phyloP scores from a whole-genome alignment of 1,284 basidiomycete genomes.

The Ustilago cynodontis region DNA sequence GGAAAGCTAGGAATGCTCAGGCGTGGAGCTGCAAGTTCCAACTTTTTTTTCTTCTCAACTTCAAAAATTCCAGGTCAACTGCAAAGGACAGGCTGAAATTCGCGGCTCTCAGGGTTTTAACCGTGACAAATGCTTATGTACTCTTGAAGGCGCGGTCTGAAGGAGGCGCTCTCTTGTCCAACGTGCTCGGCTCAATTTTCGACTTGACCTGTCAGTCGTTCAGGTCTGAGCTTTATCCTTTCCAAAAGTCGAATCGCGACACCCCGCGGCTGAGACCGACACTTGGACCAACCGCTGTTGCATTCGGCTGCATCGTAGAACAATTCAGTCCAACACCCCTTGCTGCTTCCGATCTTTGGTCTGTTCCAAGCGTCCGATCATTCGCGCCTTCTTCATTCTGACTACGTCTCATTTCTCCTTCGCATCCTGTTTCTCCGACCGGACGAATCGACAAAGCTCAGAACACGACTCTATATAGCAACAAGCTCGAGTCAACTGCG shows the following conservation, averaged over 20 bases:
- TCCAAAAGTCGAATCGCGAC: constrained; percentile 19
- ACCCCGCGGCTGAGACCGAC: constrained; percentile 40
- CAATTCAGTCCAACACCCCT: not conserved
- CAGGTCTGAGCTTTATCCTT: constrained; percentile 3
- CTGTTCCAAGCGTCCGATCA: no score
- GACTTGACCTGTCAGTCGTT: constrained; percentile 12
- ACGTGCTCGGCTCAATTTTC: constrained; percentile 13
- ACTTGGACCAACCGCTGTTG: not conserved
- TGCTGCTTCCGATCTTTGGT: constrained; percentile 3
- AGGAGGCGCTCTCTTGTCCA: not conserved
- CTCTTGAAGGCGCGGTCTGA: not conserved
- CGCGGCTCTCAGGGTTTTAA: not conserved
- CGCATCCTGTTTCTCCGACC: no score
- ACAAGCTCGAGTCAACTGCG: not conserved
- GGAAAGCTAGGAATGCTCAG: no score
- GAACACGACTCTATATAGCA: not conserved
- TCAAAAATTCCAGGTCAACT: not conserved
- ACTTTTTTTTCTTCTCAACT: constrained; percentile 24
- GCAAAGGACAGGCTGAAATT: not conserved
- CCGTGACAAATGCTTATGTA: constrained; percentile 35
- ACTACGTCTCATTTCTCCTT: no score
- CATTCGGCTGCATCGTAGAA: constrained; percentile 10
- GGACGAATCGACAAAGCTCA: no score
- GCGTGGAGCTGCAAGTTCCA: constrained; percentile 30
- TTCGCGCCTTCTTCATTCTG: no score